These are phyloP conservation scores for Agaricus sinodeliciosus DNA, from an alignment of 768 basidiomycete species.

Conservation along the genomic window DNA sequence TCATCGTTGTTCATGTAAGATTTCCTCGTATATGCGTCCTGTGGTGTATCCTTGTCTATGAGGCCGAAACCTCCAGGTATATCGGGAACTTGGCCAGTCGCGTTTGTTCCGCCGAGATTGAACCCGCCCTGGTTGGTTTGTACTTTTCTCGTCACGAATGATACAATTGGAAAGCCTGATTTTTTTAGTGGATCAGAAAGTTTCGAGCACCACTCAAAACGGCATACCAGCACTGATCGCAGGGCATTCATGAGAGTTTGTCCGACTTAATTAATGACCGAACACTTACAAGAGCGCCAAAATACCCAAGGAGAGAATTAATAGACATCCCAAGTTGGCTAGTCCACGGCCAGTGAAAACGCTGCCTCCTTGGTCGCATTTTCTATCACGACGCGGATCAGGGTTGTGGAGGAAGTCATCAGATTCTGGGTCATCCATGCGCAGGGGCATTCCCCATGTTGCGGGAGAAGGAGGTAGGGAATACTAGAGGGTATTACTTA, in stretches of 20 bases:
- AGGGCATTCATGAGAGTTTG: not conserved
- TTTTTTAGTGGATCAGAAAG: not conserved
- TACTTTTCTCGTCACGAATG: constrained; percentile 32
- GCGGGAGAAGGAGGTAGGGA: constrained; percentile 35
- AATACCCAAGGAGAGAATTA: constrained; percentile 37
- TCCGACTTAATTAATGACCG: not conserved
- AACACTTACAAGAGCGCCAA: constrained; percentile 44
- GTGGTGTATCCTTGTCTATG: constrained; percentile 75
- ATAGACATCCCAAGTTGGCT: constrained; percentile 54
- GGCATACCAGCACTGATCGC: constrained; percentile 29
- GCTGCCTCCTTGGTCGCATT: constrained; percentile 44
- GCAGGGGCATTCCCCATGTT: constrained; percentile 39
- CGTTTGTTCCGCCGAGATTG: constrained; percentile 72
- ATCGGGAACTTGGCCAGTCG: constrained; percentile 60
- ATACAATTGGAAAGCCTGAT: constrained; percentile 46
- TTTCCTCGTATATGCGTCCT: constrained; percentile 42
- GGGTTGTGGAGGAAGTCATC: constrained; percentile 60
- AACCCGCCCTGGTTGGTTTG: constrained; percentile 50
- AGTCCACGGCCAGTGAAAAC: constrained; percentile 56
- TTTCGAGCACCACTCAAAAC: not conserved
- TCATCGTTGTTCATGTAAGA: constrained; percentile 45
- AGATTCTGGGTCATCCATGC: constrained; percentile 35
- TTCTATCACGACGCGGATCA: constrained; percentile 44
- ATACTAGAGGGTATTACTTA: constrained; percentile 15
- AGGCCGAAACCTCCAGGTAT: constrained; percentile 56